Evolutionary conservation across 2,329 filamentous ascomycete species (phyloP).

Genomic region (Ophiostoma perfectum): DNA sequence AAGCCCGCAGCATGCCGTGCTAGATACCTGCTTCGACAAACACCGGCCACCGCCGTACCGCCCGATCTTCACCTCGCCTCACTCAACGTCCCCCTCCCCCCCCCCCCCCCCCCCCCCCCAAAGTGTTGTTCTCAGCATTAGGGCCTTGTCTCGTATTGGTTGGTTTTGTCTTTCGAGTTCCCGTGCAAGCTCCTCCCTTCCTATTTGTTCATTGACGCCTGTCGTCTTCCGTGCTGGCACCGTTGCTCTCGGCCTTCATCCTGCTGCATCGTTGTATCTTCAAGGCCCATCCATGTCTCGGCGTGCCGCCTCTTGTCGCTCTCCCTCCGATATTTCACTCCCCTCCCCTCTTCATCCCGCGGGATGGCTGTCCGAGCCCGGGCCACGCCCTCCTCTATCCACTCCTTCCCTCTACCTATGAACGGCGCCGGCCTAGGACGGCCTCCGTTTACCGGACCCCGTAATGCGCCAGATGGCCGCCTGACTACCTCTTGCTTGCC

Average conservation of each 20-base stretch:
- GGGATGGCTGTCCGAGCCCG: constrained; percentile 1
- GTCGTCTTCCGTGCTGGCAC: not conserved
- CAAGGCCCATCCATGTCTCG: not conserved
- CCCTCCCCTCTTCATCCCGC: constrained; percentile 2
- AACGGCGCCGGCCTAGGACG: not conserved
- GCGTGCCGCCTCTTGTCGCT: not conserved
- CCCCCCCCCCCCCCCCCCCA: not conserved
- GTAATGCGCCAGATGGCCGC: not conserved
- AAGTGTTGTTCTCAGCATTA: too few relatives aligned
- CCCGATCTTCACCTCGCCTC: not conserved
- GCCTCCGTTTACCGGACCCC: constrained; percentile 1
- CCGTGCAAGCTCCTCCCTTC: not conserved
- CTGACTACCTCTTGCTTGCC: not conserved
- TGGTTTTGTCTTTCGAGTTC: too few relatives aligned
- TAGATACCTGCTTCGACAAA: not conserved
- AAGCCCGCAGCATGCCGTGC: not conserved
- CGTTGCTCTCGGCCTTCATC: not conserved
- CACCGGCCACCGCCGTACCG: not conserved
- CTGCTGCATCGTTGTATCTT: not conserved
- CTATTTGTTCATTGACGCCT: not conserved
- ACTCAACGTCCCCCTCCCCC: not conserved
- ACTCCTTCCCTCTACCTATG: not conserved
- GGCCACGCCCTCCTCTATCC: not conserved
- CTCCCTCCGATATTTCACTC: not conserved
- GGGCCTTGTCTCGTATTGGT: too few relatives aligned